These are phyloP conservation scores for Choiromyces venosus DNA, from an alignment of 495 filamentous ascomycete species.

Conservation along the genomic window DNA sequence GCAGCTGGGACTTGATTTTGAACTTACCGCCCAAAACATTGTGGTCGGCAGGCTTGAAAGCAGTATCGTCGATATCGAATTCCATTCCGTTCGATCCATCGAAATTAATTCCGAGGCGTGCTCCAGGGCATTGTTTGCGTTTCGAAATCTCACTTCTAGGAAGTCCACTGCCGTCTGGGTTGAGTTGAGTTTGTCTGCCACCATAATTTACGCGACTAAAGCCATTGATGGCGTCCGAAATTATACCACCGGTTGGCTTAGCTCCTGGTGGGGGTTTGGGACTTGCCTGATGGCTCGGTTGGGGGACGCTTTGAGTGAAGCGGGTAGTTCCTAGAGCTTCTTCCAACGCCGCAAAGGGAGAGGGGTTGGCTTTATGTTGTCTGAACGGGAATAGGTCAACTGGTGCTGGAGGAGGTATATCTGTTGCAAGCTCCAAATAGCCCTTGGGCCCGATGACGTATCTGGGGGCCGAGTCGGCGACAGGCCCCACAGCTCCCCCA, in stretches of 20 bases:
- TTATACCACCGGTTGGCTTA: neutral
- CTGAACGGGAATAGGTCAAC: neutral
- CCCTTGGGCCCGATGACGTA: neutral
- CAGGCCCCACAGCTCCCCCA: neutral
- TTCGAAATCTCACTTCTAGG: neutral
- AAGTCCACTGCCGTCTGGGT: neutral
- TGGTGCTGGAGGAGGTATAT: neutral
- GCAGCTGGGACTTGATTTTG: neutral
- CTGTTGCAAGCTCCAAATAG: neutral
- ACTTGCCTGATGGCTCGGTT: neutral
- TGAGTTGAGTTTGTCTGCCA: neutral
- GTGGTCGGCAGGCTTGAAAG: neutral
- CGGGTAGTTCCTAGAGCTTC: neutral
- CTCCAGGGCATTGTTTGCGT: neutral
- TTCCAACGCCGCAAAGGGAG: neutral
- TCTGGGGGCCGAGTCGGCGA: neutral
- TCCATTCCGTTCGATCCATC: neutral
- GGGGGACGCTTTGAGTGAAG: neutral
- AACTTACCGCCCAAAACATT: neutral
- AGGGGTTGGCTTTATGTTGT: neutral
- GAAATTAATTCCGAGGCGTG: neutral
- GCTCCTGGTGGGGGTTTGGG: neutral
- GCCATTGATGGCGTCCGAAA: neutral
- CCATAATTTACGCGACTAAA: neutral
- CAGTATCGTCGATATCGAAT: neutral